Conservation (phyloP, 2,329 filamentous ascomycete species). For the Cadophora sp. region DNA sequence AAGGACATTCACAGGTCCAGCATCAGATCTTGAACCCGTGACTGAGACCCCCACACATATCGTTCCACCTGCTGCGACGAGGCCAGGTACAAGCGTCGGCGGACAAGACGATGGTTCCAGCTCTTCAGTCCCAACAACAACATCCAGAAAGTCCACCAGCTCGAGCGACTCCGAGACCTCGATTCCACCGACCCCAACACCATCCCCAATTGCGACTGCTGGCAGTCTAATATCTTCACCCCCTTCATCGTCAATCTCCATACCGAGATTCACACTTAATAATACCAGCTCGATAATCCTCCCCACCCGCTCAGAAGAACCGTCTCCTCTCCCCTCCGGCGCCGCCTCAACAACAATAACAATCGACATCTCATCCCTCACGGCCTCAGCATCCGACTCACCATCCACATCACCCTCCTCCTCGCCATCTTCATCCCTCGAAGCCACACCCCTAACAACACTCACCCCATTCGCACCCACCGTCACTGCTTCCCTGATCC, state of each 20-base stretch:
- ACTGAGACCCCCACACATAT: constrained; percentile 2
- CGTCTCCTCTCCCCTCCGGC: constrained; percentile 22
- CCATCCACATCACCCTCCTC: neutral
- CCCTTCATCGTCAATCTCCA: constrained; percentile 16
- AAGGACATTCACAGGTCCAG: neutral
- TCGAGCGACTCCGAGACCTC: neutral
- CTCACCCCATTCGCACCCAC: constrained; percentile 17
- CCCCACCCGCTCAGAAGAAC: constrained; percentile 20
- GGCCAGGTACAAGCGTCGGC: neutral
- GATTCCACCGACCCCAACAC: neutral
- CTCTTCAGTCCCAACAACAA: neutral
- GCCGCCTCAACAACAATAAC: constrained; percentile 22
- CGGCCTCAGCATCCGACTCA: neutral
- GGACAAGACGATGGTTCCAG: neutral
- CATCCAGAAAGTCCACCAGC: neutral
- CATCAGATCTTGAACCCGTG: constrained; percentile 14
- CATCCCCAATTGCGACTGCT: constrained; percentile 3
- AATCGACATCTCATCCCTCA: constrained; percentile 21
- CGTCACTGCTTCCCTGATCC: constrained; percentile 23
- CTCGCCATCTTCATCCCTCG: constrained; percentile 5
- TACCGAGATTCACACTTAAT: constrained; percentile 36
- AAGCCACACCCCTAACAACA: neutral
- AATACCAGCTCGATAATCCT: constrained; percentile 33
- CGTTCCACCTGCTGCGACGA: neutral
- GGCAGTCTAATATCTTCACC: neutral